A percentile compares a stretch with the other conserved stretches of the same genome.
Evolutionary conservation across 2,329 filamentous ascomycete species (phyloP).

Genomic region (Claviceps arundinis): DNA sequence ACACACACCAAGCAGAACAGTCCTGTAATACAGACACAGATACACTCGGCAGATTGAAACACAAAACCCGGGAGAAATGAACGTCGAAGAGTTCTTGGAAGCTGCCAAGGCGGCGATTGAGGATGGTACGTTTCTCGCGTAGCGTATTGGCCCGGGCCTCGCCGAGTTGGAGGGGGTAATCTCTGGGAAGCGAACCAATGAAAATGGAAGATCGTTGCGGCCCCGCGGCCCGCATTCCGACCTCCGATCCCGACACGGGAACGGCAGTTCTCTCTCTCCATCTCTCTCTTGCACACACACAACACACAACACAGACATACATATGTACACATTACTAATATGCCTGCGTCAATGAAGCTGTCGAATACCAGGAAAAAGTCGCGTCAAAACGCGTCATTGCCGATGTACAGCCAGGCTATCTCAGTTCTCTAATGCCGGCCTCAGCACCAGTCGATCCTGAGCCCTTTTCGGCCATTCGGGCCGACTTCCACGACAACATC

Average conservation of each 20-base stretch:
- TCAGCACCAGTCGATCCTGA: conserved; percentile 53
- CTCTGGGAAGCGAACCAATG: too few relatives aligned
- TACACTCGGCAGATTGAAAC: neutral
- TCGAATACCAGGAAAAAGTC: conserved; percentile 70
- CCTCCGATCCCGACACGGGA: too few relatives aligned
- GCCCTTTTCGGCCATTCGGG: conserved; percentile 65
- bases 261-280: too few relatives aligned
- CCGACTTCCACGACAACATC: conserved; percentile 75
- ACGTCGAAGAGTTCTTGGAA: conserved; percentile 62
- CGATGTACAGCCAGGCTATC: conserved; percentile 70
- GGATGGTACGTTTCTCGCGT: conserved; percentile 48
- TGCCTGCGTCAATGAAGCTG: conserved; percentile 37
- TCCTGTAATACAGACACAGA: too few relatives aligned
- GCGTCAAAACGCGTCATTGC: conserved; percentile 59
- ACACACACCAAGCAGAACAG: too few relatives aligned
- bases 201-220: too few relatives aligned
- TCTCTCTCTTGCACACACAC: neutral
- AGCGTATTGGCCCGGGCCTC: too few relatives aligned
- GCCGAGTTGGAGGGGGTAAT: too few relatives aligned
- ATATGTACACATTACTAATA: too few relatives aligned
- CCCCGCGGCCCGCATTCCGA: too few relatives aligned
- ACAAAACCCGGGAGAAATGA: conserved; percentile 39
- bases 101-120: conserved; percentile 70
- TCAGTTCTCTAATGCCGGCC: conserved; percentile 62
- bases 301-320: too few relatives aligned